phyloP scores from a whole-genome alignment of 148 eudicot species.

The Chenopodium album region DNA sequence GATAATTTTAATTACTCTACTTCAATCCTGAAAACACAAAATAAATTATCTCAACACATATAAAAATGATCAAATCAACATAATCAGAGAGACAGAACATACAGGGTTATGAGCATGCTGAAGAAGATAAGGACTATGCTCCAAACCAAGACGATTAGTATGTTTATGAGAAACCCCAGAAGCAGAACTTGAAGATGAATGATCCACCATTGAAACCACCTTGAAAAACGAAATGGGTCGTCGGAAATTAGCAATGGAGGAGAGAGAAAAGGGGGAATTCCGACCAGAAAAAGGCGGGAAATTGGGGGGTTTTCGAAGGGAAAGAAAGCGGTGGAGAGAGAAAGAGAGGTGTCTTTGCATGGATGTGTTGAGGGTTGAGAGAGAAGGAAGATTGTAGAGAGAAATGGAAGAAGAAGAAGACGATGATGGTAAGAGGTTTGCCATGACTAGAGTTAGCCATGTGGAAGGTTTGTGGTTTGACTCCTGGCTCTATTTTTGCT shows the following conservation, averaged over 20 bases:
- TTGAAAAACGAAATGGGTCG: constrained; percentile 36
- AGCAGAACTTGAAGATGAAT: constrained; percentile 34
- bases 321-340: constrained; percentile 30
- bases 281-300: not conserved
- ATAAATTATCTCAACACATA: not conserved
- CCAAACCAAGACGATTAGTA: constrained; percentile 76
- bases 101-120: constrained; percentile 99
- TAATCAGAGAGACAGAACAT: constrained; percentile 1
- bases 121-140: constrained; percentile 98
- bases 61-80: not conserved
- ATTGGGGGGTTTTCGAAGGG: not conserved
- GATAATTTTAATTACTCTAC: too few relatives aligned
- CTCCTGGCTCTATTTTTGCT: constrained; percentile 8
- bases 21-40: too few relatives aligned
- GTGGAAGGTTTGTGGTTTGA: constrained; percentile 27
- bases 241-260: constrained; percentile 14
- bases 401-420: not conserved
- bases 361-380: not conserved
- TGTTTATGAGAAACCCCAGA: constrained; percentile 29
- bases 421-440: not conserved
- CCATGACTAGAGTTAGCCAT: constrained; percentile 4
- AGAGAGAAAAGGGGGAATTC: constrained; percentile 15
- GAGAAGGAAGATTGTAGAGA: constrained; percentile 2
- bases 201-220: constrained; percentile 59
- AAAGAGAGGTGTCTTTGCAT: constrained; percentile 31